Conservation (phyloP, 352 stramenopile species). For the Phytophthora vignae region DNA sequence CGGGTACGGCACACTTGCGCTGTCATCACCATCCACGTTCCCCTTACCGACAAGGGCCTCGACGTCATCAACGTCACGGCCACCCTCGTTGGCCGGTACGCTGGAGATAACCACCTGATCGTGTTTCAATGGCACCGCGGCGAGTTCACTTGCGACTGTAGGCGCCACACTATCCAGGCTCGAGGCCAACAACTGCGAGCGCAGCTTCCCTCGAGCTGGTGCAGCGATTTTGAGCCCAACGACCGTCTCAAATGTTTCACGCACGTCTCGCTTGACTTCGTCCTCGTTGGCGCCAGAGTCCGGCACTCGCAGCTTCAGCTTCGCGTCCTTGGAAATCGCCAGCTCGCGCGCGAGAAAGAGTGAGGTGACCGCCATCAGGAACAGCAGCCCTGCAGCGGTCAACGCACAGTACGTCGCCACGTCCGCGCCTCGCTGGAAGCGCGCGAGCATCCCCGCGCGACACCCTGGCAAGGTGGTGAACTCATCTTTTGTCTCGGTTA, state of each 20-base stretch:
- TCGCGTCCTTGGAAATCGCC: slow-evolving; percentile 67
- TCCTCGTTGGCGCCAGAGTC: slow-evolving; percentile 14
- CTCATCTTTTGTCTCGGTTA: slow-evolving; percentile 56
- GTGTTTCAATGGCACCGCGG: slow-evolving; percentile 28
- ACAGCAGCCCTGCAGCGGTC: slow-evolving; percentile 42
- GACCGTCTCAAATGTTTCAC: slow-evolving; percentile 73
- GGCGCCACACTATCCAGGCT: slow-evolving; percentile 67
- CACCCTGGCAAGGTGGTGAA: slow-evolving; percentile 61
- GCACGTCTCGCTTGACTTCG: slow-evolving; percentile 40
- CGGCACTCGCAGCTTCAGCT: slow-evolving; percentile 70
- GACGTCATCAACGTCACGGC: neutral
- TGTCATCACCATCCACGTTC: slow-evolving; percentile 13
- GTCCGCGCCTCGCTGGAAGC: slow-evolving; percentile 57
- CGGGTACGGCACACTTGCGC: slow-evolving; percentile 64
- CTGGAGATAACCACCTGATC: slow-evolving; percentile 18
- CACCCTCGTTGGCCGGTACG: neutral
- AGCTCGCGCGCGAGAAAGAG: slow-evolving; percentile 73
- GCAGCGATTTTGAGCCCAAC: slow-evolving; percentile 77
- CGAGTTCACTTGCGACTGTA: slow-evolving; percentile 57
- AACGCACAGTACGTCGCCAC: slow-evolving; percentile 50
- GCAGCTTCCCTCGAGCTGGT: slow-evolving; percentile 70
- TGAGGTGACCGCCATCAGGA: slow-evolving; percentile 47
- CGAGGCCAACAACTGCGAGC: slow-evolving; percentile 62
- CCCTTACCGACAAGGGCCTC: neutral
- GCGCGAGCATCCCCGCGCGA: slow-evolving; percentile 55